Conservation (phyloP, 306 rosid genomes). For the Begonia loranthoides region DNA sequence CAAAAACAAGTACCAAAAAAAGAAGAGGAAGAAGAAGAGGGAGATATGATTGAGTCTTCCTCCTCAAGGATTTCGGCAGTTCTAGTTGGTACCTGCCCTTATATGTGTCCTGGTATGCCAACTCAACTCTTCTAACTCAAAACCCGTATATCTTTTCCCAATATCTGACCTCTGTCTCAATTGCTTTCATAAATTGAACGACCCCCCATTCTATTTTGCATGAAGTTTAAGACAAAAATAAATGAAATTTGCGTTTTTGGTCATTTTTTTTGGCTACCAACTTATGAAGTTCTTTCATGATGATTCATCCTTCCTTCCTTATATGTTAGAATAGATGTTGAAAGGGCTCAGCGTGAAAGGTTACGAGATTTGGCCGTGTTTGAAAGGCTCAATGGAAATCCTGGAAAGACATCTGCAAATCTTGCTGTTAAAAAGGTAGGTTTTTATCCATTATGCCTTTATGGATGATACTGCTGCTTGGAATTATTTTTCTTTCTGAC, state of each 20-base stretch:
- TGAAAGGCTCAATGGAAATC: conserved; percentile 69
- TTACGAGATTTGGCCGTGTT: conserved; percentile 76
- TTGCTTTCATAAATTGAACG: too few relatives aligned
- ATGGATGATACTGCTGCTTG: not conserved
- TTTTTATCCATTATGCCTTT: not conserved
- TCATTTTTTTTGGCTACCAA: not conserved
- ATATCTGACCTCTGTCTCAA: too few relatives aligned
- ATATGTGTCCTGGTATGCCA: conserved; percentile 74
- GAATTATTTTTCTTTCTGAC: not conserved
- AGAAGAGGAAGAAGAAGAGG: conserved; percentile 5
- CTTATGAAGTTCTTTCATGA: not conserved
- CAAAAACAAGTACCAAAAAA: conserved; percentile 2
- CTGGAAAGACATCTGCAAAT: conserved; percentile 46
- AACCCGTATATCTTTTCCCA: too few relatives aligned
- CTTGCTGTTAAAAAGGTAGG: conserved; percentile 81
- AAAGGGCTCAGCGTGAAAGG: conserved; percentile 71
- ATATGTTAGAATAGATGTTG: conserved; percentile 32
- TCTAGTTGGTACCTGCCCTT: conserved; percentile 53
- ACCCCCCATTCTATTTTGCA: too few relatives aligned
- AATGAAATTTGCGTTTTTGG: not conserved
- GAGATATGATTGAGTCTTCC: conserved; percentile 10
- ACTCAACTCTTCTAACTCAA: not conserved
- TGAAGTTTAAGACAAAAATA: not conserved
- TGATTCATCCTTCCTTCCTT: conserved; percentile 4
- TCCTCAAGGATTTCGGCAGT: conserved; percentile 12